Conservation (phyloP, 1,139 yeast genomes). For the Yamadazyma blattariae region DNA sequence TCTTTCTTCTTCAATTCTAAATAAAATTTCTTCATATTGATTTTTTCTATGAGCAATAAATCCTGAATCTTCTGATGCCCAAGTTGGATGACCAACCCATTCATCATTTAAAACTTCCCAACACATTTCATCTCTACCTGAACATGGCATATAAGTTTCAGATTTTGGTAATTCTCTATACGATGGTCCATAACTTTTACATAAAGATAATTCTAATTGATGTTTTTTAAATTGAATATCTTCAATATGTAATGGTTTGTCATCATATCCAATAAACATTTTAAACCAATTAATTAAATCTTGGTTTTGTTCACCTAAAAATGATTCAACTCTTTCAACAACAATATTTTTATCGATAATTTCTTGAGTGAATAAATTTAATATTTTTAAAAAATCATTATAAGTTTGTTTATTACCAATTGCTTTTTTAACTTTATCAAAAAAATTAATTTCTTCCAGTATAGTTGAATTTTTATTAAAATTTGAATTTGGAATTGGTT, state of each 20-base stretch:
- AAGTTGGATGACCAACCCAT: slow-evolving; percentile 99
- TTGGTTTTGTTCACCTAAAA: slow-evolving; percentile 70
- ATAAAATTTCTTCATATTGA: slow-evolving; percentile 93
- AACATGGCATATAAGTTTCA: slow-evolving; percentile 95
- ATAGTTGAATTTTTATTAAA: slow-evolving; percentile 52
- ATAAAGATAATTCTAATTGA: slow-evolving; percentile 80
- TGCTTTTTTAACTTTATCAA: slow-evolving; percentile 87
- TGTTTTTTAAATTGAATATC: slow-evolving; percentile 87
- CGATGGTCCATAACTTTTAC: slow-evolving; percentile 90
- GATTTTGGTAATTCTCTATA: slow-evolving; percentile 91
- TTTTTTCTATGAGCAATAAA: slow-evolving; percentile 97
- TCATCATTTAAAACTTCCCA: slow-evolving; percentile 98
- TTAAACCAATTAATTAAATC: slow-evolving; percentile 92
- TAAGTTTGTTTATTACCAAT: slow-evolving; percentile 89
- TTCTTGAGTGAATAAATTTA: slow-evolving; percentile 86
- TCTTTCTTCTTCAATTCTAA: slow-evolving; percentile 95
- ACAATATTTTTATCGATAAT: slow-evolving; percentile 80
- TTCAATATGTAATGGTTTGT: slow-evolving; percentile 74
- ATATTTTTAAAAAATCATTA: slow-evolving; percentile 83
- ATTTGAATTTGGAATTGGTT: slow-evolving; percentile 72
- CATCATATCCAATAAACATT: slow-evolving; percentile 84
- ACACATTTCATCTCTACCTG: slow-evolving; percentile 98
- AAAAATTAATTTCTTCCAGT: slow-evolving; percentile 82
- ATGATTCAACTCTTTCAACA: slow-evolving; percentile 81
- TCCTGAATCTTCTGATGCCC: slow-evolving; percentile 99